These are phyloP conservation scores for Melaleuca quinquenervia DNA, from an alignment of 345 rosid genomes.

Conservation along the genomic window DNA sequence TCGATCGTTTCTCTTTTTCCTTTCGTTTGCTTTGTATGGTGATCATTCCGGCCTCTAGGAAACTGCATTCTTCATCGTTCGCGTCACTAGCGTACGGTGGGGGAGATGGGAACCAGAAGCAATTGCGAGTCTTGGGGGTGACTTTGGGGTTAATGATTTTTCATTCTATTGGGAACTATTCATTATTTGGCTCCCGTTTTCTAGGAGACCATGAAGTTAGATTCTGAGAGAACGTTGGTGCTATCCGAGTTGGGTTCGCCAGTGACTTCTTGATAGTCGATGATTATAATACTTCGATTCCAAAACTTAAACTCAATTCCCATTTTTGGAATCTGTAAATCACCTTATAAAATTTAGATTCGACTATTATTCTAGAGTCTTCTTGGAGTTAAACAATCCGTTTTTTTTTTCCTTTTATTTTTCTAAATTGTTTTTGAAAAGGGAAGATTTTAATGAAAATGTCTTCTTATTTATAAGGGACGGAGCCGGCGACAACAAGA, in stretches of 20 bases:
- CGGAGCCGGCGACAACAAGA: not conserved
- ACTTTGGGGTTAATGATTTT: not conserved
- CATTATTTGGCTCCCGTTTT: not conserved
- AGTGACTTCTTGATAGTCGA: rapidly evolving
- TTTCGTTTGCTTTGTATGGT: not conserved
- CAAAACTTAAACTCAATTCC: too few species aligned
- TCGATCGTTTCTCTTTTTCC: not conserved
- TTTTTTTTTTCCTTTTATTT: too few species aligned
- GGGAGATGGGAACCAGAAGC: not conserved
- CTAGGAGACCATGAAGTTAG: not conserved
- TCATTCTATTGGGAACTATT: not conserved
- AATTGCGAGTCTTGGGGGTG: not conserved
- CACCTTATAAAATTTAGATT: too few species aligned
- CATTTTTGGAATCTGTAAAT: too few species aligned
- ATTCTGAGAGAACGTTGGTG: not conserved
- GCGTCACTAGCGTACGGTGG: not conserved
- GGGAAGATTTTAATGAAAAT: too few species aligned
- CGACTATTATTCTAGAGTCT: too few species aligned
- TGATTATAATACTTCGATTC: too few species aligned
- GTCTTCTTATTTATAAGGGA: too few species aligned
- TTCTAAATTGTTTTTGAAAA: too few species aligned
- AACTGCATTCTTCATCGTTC: not conserved
- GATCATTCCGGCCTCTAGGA: not conserved
- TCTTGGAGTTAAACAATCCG: too few species aligned
- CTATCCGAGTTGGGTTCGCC: not conserved